Evolutionary conservation across 495 filamentous ascomycete genomes (phyloP).

Genomic region (Daldinia childiae): DNA sequence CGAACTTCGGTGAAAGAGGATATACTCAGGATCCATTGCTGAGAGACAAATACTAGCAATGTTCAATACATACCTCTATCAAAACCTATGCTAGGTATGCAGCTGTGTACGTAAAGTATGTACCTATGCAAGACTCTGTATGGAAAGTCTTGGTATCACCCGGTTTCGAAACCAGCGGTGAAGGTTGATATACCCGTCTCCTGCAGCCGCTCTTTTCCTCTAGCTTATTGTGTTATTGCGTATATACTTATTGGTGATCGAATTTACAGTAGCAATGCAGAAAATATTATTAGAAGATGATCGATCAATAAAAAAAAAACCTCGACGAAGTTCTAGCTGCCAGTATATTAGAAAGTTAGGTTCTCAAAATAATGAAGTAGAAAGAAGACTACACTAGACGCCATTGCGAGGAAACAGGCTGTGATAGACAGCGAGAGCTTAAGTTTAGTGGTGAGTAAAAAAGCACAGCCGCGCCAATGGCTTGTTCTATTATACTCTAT

Average conservation of each 20-base stretch:
- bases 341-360: background rate
- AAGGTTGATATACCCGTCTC: slow-evolving; percentile 34
- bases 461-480: background rate
- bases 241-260: background rate
- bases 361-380: background rate
- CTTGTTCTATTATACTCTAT: background rate
- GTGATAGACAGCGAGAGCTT: background rate
- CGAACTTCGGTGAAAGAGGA: slow-evolving; percentile 25
- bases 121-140: slow-evolving; percentile 14
- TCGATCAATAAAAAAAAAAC: slow-evolving; percentile 10
- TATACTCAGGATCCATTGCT: slow-evolving; percentile 3
- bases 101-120: background rate
- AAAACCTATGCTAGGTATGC: slow-evolving; percentile 1
- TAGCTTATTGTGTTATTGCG: background rate
- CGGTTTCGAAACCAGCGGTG: slow-evolving; percentile 42
- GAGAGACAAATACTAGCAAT: background rate
- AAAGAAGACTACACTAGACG: background rate
- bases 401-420: background rate
- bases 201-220: slow-evolving; percentile 7
- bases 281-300: background rate
- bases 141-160: slow-evolving; percentile 39
- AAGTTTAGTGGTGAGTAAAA: background rate
- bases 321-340: background rate
- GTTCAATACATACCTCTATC: slow-evolving; percentile 23
- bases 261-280: slow-evolving; percentile 1